Percentiles rank a stretch among this genome's conserved stretches.
Evolutionary conservation across 139 green algal genomes (phyloP).

Genomic region (Asterochloris erici): DNA sequence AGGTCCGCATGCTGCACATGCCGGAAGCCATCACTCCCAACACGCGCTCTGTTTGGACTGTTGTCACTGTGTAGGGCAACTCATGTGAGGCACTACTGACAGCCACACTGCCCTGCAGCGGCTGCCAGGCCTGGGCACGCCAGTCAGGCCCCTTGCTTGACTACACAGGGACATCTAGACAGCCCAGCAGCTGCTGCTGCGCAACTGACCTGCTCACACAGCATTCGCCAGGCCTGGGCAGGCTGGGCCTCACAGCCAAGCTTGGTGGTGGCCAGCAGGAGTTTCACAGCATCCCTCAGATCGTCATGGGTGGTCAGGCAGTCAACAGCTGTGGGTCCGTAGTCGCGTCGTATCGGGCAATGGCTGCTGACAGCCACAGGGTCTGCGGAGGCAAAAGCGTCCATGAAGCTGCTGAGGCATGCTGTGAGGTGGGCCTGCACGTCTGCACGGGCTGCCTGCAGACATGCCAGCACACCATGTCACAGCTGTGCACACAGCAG

Average conservation of each 20-base stretch:
- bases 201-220: background rate
- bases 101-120: background rate
- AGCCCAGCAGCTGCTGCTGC: no score
- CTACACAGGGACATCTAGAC: background rate
- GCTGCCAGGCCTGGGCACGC: background rate
- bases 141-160: no score
- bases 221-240: slow-evolving; percentile 7
- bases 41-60: background rate
- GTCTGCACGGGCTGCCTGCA: slow-evolving; percentile 3
- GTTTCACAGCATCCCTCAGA: slow-evolving; percentile 4
- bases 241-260: background rate
- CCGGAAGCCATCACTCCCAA: no score
- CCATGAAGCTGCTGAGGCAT: background rate
- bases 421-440: background rate
- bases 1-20: no score
- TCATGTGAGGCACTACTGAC: background rate
- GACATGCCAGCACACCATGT: background rate
- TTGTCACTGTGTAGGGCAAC: background rate
- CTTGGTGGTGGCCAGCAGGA: background rate
- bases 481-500: background rate
- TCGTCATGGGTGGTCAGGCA: slow-evolving; percentile 2
- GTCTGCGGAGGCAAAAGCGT: background rate
- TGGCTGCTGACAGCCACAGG: background rate
- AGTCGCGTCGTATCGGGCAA: no score
- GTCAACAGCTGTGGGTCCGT: background rate